These are phyloP conservation scores for Microsporum ferrugineum DNA, from an alignment of 2,329 filamentous ascomycete genomes.

Conservation along the genomic window DNA sequence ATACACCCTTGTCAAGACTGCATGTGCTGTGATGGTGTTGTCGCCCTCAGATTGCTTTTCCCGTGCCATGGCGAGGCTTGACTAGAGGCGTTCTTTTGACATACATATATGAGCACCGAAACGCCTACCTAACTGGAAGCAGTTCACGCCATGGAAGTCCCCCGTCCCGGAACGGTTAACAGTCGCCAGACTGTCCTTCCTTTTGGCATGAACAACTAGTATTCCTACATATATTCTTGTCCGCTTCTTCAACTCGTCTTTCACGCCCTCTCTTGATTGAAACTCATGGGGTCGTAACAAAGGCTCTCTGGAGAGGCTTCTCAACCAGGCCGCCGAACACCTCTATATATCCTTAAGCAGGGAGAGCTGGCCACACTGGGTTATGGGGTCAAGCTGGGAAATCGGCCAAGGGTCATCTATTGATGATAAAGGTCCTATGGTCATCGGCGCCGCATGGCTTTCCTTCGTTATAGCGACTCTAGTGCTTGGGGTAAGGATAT, in stretches of 20 bases:
- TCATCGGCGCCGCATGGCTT: conserved; percentile 5
- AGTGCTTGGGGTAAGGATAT: conserved; percentile 6
- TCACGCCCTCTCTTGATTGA: not conserved
- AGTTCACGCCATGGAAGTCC: not conserved
- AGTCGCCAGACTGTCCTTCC: not conserved
- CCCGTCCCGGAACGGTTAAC: not conserved
- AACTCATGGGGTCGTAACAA: not conserved
- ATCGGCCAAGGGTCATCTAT: not conserved
- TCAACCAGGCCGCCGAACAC: not conserved
- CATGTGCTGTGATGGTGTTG: not conserved
- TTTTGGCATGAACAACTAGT: too few relatives aligned
- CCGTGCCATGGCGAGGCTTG: not conserved
- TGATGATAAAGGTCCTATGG: conserved; percentile 7
- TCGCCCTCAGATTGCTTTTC: not conserved
- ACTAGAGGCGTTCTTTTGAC: not conserved
- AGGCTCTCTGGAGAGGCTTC: not conserved
- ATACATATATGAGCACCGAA: not conserved
- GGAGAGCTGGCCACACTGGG: not conserved
- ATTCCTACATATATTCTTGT: not conserved
- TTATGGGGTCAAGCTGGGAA: not conserved
- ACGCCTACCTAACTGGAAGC: not conserved
- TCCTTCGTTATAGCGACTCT: conserved; percentile 4
- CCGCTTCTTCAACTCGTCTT: not conserved
- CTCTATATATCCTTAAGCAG: not conserved
- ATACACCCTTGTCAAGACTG: not conserved